phyloP scores from a whole-genome alignment of 805 yeast species.

The Cephaloascus albidus region DNA sequence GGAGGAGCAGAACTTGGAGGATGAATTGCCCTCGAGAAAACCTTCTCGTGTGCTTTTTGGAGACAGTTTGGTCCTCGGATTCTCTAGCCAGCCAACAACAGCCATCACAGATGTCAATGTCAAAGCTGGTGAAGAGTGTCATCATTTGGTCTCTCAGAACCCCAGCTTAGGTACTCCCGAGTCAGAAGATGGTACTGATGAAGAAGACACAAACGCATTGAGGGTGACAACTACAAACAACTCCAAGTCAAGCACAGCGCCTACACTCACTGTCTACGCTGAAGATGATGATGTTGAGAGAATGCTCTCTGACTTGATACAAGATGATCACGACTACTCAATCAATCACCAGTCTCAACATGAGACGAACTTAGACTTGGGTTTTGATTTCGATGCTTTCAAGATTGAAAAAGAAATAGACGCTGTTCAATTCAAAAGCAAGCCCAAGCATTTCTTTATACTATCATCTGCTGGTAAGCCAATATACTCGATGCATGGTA shows the following conservation, averaged over 20 bases:
- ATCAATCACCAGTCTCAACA: no score
- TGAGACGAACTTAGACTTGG: neutral
- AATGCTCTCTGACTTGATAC: neutral
- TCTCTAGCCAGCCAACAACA: neutral
- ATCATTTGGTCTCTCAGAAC: neutral
- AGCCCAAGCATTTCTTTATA: conserved; percentile 65
- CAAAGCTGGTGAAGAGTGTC: neutral
- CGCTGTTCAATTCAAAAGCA: conserved; percentile 14
- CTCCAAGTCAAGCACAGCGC: neutral
- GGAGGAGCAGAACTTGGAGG: no score
- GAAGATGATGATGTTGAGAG: neutral
- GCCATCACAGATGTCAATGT: neutral
- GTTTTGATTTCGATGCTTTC: neutral
- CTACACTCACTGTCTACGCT: neutral
- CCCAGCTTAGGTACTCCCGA: no score
- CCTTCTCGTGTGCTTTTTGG: neutral
- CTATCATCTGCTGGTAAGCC: conserved; percentile 86
- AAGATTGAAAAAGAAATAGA: conserved; percentile 7
- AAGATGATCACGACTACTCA: neutral
- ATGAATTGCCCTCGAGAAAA: neutral
- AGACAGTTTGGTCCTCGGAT: neutral
- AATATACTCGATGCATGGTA: conserved; percentile 68
- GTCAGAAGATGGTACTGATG: neutral
- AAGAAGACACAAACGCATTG: neutral
- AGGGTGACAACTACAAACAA: neutral